Conservation (phyloP, 2,329 filamentous ascomycete species). For the Bipolaris oryzae region DNA sequence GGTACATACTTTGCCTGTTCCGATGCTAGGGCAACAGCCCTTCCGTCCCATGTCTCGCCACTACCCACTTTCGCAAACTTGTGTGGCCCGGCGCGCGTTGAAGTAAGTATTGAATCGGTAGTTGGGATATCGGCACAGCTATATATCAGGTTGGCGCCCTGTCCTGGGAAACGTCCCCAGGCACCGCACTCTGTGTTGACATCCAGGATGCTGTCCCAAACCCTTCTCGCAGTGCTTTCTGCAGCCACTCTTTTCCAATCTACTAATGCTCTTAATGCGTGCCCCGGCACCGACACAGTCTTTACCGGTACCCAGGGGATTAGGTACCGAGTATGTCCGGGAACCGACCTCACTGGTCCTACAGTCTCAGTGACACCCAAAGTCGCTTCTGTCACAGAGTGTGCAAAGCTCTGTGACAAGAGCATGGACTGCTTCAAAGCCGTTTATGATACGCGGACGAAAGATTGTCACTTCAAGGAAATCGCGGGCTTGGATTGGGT, state of each 20-base stretch:
- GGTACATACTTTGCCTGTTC: not conserved
- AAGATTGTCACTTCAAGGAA: slow-evolving; percentile 32
- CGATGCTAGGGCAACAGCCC: slow-evolving; percentile 3
- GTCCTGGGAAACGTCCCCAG: not conserved
- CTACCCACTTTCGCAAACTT: slow-evolving; percentile 3
- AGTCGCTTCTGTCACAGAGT: slow-evolving; percentile 27
- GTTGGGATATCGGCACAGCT: not conserved
- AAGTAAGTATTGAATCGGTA: slow-evolving; percentile 16
- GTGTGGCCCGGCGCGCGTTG: slow-evolving; percentile 15
- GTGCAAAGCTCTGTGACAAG: slow-evolving; percentile 28
- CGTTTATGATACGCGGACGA: slow-evolving; percentile 30
- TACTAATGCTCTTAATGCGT: slow-evolving; percentile 27
- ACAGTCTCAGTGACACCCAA: slow-evolving; percentile 19
- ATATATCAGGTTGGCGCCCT: slow-evolving; percentile 9
- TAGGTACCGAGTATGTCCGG: slow-evolving; percentile 29
- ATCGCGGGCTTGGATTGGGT: slow-evolving; percentile 27
- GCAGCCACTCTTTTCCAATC: slow-evolving; percentile 24
- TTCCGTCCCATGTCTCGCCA: slow-evolving; percentile 6
- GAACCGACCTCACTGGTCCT: slow-evolving; percentile 26
- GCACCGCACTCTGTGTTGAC: slow-evolving; percentile 10
- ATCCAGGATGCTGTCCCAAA: slow-evolving; percentile 23
- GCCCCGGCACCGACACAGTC: slow-evolving; percentile 26
- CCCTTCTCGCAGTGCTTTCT: slow-evolving; percentile 19
- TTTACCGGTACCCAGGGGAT: slow-evolving; percentile 28
- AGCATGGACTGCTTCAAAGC: slow-evolving; percentile 34